Base-by-base conservation (phyloP, 2,329 filamentous ascomycete genomes). In the Endoconidiophora laricicola region DNA sequence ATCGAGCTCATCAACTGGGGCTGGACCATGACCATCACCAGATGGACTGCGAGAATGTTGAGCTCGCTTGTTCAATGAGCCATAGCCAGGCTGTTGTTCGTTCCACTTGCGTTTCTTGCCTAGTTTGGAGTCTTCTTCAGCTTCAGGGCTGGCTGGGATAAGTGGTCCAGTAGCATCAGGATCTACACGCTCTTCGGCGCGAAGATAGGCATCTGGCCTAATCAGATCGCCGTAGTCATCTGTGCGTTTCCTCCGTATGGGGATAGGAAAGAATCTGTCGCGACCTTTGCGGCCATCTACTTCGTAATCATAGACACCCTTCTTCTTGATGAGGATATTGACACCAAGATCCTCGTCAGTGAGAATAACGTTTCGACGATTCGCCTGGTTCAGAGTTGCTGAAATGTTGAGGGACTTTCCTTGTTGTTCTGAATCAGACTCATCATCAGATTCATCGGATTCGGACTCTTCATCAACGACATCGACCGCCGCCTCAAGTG, bases 171-270 rank as follows among this genome's bases (percentile, higher is more conserved):
- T 39, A 14, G 26, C 24, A 10, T 76, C 77, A 39, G 85, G 81
- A 16, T 78, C 74, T 52, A 94, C 86, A 52, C 86, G 80, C 64
- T 96, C 91, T 61, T 98, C 91, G 0, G 88, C 90, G 52, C 88
- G 78, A 1, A 95, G 73, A 60, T 90, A 98, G 56, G 98, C 91
- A 62, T 96, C 91, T 0, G 90, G 85, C 49, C 87, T 79, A 57
- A 98, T 95, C 14, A 93, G 68, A 56, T 98, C 91, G 52, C 91
- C 91, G 64, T 91, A 98, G 56, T 95, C 90, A 60, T 96, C 91
- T 26, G 74, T 78, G 46, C 86, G 79, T 61, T 79, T 83, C 58
- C 85, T 74, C 47, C 86, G 79, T 22, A 88, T 77, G 1, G 88
- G 77, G 48, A 93, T 81, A 0, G 91, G 91, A 60, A 95, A 96